Percentiles rank a stretch among this genome's conserved stretches.
Evolutionary conservation across 192 early-diverging fungal species (phyloP).

Genomic region (Diversispora epigaea): DNA sequence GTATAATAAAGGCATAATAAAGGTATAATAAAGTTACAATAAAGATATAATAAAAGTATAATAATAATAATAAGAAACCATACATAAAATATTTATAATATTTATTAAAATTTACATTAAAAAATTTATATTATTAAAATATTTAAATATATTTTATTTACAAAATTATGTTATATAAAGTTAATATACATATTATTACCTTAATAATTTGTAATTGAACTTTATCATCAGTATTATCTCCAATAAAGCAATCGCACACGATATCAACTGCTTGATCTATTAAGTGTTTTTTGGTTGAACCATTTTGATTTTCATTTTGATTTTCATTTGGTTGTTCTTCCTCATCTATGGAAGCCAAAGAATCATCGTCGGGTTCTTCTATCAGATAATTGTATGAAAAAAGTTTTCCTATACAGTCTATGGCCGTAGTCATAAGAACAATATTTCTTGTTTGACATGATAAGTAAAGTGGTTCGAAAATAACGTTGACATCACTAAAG

Average conservation of each 20-base stretch:
- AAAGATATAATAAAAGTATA: too few species aligned
- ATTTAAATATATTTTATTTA: too few species aligned
- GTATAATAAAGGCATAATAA: too few species aligned
- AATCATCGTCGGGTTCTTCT: slow-evolving; percentile 36
- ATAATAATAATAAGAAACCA: too few species aligned
- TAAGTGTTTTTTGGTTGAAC: slow-evolving; percentile 40
- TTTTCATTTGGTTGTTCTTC: slow-evolving; percentile 16
- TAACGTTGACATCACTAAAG: slow-evolving; percentile 38
- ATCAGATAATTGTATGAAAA: slow-evolving; percentile 65
- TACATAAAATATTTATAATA: too few species aligned
- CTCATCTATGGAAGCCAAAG: slow-evolving; percentile 1
- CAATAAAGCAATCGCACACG: slow-evolving; percentile 76
- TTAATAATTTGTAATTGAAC: slow-evolving; percentile 92
- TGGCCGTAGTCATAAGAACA: slow-evolving; percentile 60
- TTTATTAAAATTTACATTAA: background rate
- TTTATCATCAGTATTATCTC: slow-evolving; percentile 78
- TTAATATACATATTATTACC: slow-evolving; percentile 30
- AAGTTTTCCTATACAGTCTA: slow-evolving; percentile 83
- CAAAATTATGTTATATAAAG: background rate
- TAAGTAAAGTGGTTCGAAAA: slow-evolving; percentile 69
- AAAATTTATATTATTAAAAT: background rate
- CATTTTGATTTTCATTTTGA: slow-evolving; percentile 22
- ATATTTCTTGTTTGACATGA: slow-evolving; percentile 70
- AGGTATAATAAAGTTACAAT: too few species aligned
- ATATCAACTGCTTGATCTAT: slow-evolving; percentile 70